Evolutionary conservation across 2,329 filamentous ascomycete genomes (phyloP), one percentile per base, ranked within the genome.

Genomic region (Emergomyces orientalis): DNA sequence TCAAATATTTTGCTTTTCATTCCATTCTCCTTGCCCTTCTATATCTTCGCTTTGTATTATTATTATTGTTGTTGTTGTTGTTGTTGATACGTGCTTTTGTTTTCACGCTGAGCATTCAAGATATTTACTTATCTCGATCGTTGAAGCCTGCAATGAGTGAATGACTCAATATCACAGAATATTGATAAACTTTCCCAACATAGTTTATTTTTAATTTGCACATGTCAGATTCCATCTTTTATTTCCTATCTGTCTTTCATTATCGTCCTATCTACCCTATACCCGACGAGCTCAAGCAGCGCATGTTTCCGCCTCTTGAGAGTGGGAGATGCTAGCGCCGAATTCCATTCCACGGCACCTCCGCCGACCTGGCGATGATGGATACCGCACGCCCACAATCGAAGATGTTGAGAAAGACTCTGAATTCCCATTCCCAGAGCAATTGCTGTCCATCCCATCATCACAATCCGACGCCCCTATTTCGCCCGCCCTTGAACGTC

Each of bases 381-480:
- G 78, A 3, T 79, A 76, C 67, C 72, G 75, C 34, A 79, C 78
- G 0, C 77, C 78, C 9, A 77, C 75, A 3, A 75, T 78, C 47
- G 78, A 79, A 69, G 78, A 79, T 68, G 69, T 74, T 7, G 72
- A 76, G 63, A 45, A 65, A 63, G 65, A 67, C 14, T 62, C 59
- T 17, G 56, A 60, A 8, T 66, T 64, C 39, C 59, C 63, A 19
- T 64, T 65, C 9, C 63, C 69, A 34, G 51, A 61, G 2, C 62
- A 63, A 2, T 14, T 30, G n/a, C 62, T 58, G 2, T 54, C 59
- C 11, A 3, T 63, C 6, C 19, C 59, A 17, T 19, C 37, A 11
- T 8, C 45, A 32, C 59, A 39, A 17, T 54, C 22, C 30, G 58
- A 27, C 60, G 41, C n/a, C 13, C 27, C 39, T 43, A 11, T 54